Evolutionary conservation across 257 asterid species (phyloP).

Genomic region (Solanum paucissectum): DNA sequence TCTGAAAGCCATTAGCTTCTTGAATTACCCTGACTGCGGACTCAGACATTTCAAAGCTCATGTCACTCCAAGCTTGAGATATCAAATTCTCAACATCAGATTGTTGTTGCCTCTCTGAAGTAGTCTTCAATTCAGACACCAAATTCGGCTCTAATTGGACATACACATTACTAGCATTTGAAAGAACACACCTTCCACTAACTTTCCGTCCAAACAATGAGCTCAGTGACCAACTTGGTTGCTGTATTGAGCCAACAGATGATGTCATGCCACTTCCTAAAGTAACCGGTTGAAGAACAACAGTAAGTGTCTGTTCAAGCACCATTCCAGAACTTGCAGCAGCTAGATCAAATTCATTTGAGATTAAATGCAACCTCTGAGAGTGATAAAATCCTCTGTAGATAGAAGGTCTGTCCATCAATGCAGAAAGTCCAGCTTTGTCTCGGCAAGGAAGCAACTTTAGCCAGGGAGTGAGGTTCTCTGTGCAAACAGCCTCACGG

Average conservation of each 20-base stretch:
- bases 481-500: slow-evolving; percentile 99
- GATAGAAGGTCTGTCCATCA: slow-evolving; percentile 88
- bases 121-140: slow-evolving; percentile 38
- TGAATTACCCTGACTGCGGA: slow-evolving; percentile 55
- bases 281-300: slow-evolving; percentile 68
- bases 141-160: slow-evolving; percentile 61
- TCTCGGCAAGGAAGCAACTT: slow-evolving; percentile 98
- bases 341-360: slow-evolving; percentile 46
- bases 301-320: slow-evolving; percentile 85
- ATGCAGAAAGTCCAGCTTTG: slow-evolving; percentile 80
- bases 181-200: slow-evolving; percentile 56
- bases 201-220: slow-evolving; percentile 82
- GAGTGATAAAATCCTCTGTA: slow-evolving; percentile 83
- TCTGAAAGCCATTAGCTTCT: slow-evolving; percentile 28
- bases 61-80: slow-evolving; percentile 21
- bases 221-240: slow-evolving; percentile 82
- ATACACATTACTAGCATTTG: slow-evolving; percentile 66
- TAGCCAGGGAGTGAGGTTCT: slow-evolving; percentile 98
- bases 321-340: slow-evolving; percentile 38
- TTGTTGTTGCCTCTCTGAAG: slow-evolving; percentile 6
- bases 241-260: slow-evolving; percentile 31
- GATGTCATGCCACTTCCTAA: slow-evolving; percentile 15
- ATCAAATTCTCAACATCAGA: slow-evolving; percentile 18
- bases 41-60: slow-evolving; percentile 48
- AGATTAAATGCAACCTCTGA: slow-evolving; percentile 69